Conservation (phyloP, 2,329 filamentous ascomycete genomes). For the Penicillium sp. region DNA sequence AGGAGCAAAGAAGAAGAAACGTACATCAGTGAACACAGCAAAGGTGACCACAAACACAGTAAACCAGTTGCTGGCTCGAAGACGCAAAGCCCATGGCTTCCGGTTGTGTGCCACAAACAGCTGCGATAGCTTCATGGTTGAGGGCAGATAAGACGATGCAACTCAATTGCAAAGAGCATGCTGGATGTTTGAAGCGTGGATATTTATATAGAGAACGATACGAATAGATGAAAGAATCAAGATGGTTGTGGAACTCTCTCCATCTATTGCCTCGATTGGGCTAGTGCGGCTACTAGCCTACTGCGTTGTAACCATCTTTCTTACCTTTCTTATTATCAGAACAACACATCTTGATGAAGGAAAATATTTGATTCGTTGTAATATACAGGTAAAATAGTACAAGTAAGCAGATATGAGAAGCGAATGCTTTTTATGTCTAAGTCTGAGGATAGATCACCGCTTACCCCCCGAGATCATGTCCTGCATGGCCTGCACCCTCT, state of each 20-base stretch:
- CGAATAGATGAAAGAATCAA: not conserved
- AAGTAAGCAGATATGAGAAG: not conserved
- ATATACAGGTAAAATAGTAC: not conserved
- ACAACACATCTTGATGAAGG: not conserved
- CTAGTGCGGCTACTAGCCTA: not conserved
- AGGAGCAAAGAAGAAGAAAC: not conserved
- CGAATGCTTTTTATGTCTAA: not conserved
- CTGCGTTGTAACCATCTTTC: too few species aligned
- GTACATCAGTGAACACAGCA: slow-evolving; percentile 14
- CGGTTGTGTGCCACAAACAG: not conserved
- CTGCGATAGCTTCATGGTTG: not conserved
- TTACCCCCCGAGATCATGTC: slow-evolving; percentile 3
- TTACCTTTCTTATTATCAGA: not conserved
- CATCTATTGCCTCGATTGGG: not conserved
- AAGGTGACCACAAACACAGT: slow-evolving; percentile 10
- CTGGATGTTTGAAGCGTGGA: too few species aligned
- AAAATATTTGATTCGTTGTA: not conserved
- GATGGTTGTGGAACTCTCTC: not conserved
- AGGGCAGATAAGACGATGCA: not conserved
- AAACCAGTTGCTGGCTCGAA: slow-evolving; percentile 14
- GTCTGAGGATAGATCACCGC: too few species aligned
- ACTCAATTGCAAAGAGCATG: not conserved
- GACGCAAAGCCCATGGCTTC: slow-evolving; percentile 7
- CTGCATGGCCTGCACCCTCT: slow-evolving; percentile 24
- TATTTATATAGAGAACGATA: not conserved